These are phyloP conservation scores for Cyclotella cryptica DNA, from an alignment of 108 stramenopile genomes.

Conservation along the genomic window DNA sequence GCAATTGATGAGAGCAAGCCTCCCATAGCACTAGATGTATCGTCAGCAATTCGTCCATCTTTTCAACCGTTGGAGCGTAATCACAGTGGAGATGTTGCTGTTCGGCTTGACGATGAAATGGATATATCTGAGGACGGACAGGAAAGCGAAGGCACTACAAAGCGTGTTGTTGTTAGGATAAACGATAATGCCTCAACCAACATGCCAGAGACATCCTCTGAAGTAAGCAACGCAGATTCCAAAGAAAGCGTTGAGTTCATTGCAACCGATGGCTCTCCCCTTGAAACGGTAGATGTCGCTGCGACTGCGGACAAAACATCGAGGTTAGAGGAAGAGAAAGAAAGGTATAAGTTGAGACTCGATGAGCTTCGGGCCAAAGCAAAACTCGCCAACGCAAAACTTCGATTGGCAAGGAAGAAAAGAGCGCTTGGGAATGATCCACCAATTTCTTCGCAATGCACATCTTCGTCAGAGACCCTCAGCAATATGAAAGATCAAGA, in stretches of 20 bases:
- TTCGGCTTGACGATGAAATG: conserved; percentile 32
- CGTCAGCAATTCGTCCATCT: not conserved
- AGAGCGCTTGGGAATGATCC: conserved; percentile 7
- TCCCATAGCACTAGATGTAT: not conserved
- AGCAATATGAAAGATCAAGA: not conserved
- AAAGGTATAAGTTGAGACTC: conserved; percentile 38
- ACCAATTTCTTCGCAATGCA: not conserved
- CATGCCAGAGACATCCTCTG: not conserved
- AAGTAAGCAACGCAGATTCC: not conserved
- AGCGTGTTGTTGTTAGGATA: not conserved
- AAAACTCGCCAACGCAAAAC: conserved; percentile 48
- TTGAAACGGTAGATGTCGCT: conserved; percentile 1
- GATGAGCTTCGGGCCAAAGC: conserved; percentile 53
- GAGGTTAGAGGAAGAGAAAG: conserved; percentile 19
- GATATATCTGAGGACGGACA: conserved; percentile 47
- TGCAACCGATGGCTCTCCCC: no score
- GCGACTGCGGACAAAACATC: not conserved
- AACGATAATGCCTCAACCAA: not conserved
- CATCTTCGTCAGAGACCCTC: not conserved
- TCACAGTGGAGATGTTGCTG: conserved; percentile 1
- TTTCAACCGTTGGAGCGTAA: not conserved
- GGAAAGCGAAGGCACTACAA: not conserved
- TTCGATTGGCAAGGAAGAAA: conserved; percentile 42
- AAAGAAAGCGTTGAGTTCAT: not conserved
- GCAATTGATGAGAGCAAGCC: conserved; percentile 17